Conservation (phyloP, 2,329 filamentous ascomycete species). For the Aspergillus jensenii region DNA sequence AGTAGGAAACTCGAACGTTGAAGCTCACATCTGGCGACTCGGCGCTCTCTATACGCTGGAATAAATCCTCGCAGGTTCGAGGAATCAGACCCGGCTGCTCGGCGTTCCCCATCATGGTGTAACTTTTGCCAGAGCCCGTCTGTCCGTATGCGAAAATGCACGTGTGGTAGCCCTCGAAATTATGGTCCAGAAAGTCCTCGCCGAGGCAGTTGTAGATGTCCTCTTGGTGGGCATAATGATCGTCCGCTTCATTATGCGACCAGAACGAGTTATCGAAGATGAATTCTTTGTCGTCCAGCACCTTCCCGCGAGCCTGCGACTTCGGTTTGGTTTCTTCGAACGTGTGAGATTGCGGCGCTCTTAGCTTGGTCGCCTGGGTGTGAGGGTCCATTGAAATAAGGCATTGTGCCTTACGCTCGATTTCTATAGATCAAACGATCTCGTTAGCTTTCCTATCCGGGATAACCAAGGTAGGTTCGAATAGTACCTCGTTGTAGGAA, state of each 20-base stretch:
- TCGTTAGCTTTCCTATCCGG: not conserved
- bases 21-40: conserved; percentile 92
- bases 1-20: conserved; percentile 96
- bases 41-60: conserved; percentile 83
- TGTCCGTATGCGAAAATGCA: conserved; percentile 99
- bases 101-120: conserved; percentile 91
- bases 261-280: conserved; percentile 98
- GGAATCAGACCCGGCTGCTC: conserved; percentile 90
- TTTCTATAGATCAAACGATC: conserved; percentile 58
- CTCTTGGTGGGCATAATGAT: conserved; percentile 87
- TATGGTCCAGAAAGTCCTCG: conserved; percentile 97
- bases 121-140: conserved; percentile 96
- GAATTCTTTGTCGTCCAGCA: conserved; percentile 84
- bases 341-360: conserved; percentile 62
- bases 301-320: conserved; percentile 65
- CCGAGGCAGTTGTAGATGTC: conserved; percentile 93
- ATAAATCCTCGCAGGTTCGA: conserved; percentile 91
- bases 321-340: conserved; percentile 54
- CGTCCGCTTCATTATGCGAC: conserved; percentile 78
- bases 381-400: conserved; percentile 88
- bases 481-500: conserved; percentile 72
- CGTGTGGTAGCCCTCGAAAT: conserved; percentile 98
- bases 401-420: conserved; percentile 76
- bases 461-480: not conserved
- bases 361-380: conserved; percentile 80